Conservation (phyloP, 179 eudicot genomes). For the Beta lomatogona region DNA sequence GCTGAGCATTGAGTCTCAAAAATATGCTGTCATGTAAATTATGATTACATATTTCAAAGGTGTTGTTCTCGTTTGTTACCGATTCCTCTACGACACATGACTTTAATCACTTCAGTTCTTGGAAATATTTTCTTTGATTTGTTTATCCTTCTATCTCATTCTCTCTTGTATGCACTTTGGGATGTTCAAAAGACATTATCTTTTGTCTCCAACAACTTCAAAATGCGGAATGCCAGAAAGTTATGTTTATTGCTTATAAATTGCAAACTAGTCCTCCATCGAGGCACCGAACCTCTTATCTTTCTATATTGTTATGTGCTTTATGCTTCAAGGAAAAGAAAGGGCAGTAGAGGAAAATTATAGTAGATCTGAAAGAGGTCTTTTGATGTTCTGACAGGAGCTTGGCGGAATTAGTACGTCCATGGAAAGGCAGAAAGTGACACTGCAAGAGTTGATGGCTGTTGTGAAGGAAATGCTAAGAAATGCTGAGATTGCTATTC, state of each 20-base stretch:
- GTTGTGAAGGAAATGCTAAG: constrained; percentile 82
- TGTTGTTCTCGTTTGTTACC: not conserved
- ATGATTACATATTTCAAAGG: not conserved
- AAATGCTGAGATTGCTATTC: constrained; percentile 79
- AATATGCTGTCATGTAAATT: no score
- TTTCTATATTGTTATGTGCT: not conserved
- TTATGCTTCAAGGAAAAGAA: not conserved
- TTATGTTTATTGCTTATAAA: no score
- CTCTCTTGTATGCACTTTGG: not conserved
- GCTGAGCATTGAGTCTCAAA: not conserved
- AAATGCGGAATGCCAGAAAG: no score
- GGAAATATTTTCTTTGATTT: not conserved
- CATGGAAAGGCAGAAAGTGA: constrained; percentile 86
- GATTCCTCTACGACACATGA: not conserved
- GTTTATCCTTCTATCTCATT: not conserved
- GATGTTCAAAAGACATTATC: no score
- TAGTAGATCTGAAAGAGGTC: not conserved
- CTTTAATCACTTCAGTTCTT: not conserved
- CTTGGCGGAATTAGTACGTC: constrained; percentile 83
- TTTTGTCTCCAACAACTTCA: no score
- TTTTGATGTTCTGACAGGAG: constrained; percentile 49
- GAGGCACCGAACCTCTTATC: not conserved
- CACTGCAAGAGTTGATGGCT: constrained; percentile 69
- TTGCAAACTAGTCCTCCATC: not conserved
- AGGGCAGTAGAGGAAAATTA: not conserved